phyloP scores from a whole-genome alignment of 2,329 filamentous ascomycete genomes.

The Chaetomium sp. region DNA sequence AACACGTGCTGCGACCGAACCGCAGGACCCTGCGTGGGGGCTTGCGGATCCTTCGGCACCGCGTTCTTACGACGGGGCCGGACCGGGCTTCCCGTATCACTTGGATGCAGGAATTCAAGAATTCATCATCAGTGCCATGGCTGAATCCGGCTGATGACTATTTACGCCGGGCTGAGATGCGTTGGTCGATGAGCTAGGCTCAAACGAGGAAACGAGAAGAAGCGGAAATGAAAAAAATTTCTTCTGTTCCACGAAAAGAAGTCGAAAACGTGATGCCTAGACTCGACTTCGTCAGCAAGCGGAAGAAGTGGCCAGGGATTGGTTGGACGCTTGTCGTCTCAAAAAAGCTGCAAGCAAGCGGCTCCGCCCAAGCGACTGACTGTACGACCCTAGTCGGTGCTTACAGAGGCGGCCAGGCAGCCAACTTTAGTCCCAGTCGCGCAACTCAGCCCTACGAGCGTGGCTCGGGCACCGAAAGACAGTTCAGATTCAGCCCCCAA shows the following conservation, averaged over 20 bases:
- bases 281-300: constrained; percentile 21
- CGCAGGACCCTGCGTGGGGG: constrained; percentile 17
- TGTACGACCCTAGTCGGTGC: constrained; percentile 23
- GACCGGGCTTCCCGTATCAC: constrained; percentile 18
- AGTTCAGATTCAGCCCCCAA: constrained; percentile 18
- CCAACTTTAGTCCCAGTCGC: constrained; percentile 17
- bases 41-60: constrained; percentile 27
- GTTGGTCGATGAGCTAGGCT: background rate
- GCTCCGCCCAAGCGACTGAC: constrained; percentile 20
- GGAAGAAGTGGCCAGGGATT: constrained; percentile 16
- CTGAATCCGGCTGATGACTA: constrained; percentile 21
- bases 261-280: constrained; percentile 22
- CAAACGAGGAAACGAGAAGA: constrained; percentile 1
- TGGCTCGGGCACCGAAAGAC: constrained; percentile 6
- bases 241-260: constrained; percentile 15
- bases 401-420: constrained; percentile 30
- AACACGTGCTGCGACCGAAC: constrained; percentile 7
- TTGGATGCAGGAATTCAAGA: constrained; percentile 8
- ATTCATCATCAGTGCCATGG: constrained; percentile 20
- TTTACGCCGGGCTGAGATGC: background rate
- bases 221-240: background rate
- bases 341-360: constrained; percentile 21
- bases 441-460: constrained; percentile 28
- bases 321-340: constrained; percentile 17
- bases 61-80: constrained; percentile 21